Evolutionary conservation across 1,284 basidiomycete genomes (phyloP).

Genomic region (Malassezia nana): DNA sequence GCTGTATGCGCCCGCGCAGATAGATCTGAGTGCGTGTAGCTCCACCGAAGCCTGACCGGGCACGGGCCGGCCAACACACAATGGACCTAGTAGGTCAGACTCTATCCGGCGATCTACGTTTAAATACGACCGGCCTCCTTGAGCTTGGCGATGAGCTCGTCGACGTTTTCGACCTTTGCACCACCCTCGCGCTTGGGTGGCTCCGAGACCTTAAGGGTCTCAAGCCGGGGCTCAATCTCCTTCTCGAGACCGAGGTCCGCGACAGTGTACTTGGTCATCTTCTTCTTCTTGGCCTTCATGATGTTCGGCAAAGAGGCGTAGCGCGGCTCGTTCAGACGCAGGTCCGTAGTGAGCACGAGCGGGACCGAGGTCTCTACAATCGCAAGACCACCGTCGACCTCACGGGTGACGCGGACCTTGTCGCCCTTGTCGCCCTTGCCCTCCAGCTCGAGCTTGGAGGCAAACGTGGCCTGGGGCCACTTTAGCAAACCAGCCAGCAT

Average conservation of each 20-base stretch:
- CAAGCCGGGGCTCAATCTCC: slow-evolving; percentile 62
- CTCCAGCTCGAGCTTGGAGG: slow-evolving; percentile 69
- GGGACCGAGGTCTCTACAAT: slow-evolving; percentile 73
- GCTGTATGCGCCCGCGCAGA: too few relatives aligned
- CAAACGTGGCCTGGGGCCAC: slow-evolving; percentile 92
- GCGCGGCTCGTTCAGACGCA: slow-evolving; percentile 54
- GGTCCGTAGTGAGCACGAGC: slow-evolving; percentile 80
- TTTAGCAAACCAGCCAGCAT: slow-evolving; percentile 88
- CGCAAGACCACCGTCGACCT: slow-evolving; percentile 89
- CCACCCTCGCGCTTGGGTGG: slow-evolving; percentile 85
- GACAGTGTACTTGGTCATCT: slow-evolving; percentile 71
- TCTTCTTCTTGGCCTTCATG: slow-evolving; percentile 86
- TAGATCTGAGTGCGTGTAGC: too few relatives aligned
- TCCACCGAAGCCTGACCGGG: too few relatives aligned
- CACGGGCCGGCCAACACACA: too few relatives aligned
- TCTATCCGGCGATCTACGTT: slow-evolving; percentile 5
- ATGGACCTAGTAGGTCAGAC: not conserved
- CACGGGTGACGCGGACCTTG: slow-evolving; percentile 67
- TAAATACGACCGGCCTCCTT: slow-evolving; percentile 72
- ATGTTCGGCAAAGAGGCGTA: slow-evolving; percentile 49
- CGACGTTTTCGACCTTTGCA: slow-evolving; percentile 75
- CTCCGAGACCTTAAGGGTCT: slow-evolving; percentile 81
- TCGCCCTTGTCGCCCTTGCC: slow-evolving; percentile 57
- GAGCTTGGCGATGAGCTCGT: slow-evolving; percentile 79
- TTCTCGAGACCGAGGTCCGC: slow-evolving; percentile 71